Conservation (phyloP, 306 rosid genomes). For the Glycine latifolia region DNA sequence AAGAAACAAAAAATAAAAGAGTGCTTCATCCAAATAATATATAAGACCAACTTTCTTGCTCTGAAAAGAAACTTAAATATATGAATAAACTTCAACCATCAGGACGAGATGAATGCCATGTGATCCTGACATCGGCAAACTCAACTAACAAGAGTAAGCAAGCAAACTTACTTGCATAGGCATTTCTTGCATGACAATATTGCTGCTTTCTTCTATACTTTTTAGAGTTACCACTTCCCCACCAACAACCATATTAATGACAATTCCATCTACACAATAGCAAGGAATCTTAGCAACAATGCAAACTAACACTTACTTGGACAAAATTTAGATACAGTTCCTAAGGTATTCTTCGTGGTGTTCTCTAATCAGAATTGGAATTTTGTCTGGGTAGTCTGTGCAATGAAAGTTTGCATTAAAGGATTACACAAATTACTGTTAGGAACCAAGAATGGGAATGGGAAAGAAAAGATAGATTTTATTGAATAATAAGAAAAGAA, state of each 20-base stretch:
- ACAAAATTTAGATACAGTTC: not conserved
- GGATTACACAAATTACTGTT: not conserved
- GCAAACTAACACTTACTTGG: constrained; percentile 27
- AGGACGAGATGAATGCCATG: constrained; percentile 7
- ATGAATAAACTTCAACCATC: not conserved
- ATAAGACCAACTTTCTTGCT: not conserved
- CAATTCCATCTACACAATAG: constrained; percentile 78
- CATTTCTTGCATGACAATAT: constrained; percentile 87
- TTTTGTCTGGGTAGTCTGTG: not conserved
- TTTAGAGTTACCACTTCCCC: constrained; percentile 89
- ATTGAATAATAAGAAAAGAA: too few species aligned
- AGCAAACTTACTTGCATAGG: constrained; percentile 79
- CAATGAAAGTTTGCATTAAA: not conserved
- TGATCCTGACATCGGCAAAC: constrained; percentile 1
- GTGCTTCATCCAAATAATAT: constrained; percentile 16
- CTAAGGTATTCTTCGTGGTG: not conserved
- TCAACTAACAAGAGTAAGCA: constrained; percentile 4
- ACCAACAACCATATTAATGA: constrained; percentile 93
- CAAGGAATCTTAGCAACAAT: constrained; percentile 44
- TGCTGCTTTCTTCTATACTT: constrained; percentile 80
- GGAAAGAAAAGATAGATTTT: too few species aligned
- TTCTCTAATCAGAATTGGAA: not conserved
- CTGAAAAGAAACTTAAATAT: not conserved
- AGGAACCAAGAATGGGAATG: too few species aligned
- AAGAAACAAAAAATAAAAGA: not conserved